Conservation (phyloP, 768 basidiomycete genomes). For the Phaeotremella skinneri region DNA sequence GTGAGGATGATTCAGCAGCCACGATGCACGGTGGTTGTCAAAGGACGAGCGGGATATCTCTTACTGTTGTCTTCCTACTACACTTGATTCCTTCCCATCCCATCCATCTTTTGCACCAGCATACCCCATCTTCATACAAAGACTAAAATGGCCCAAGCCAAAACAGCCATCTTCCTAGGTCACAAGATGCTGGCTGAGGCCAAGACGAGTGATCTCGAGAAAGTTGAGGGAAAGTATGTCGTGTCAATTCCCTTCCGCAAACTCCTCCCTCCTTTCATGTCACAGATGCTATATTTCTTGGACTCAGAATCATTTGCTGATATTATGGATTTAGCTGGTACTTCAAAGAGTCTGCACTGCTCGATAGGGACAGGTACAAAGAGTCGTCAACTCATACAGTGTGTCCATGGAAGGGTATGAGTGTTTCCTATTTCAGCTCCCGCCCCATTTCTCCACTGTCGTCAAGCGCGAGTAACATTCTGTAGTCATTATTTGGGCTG, state of each 20-base stretch:
- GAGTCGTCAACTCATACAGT: conserved; percentile 41
- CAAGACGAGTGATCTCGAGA: conserved; percentile 38
- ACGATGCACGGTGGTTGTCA: too few relatives aligned
- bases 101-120: not conserved
- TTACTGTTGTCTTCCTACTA: too few relatives aligned
- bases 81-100: not conserved
- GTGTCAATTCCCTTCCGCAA: not conserved
- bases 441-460: not conserved
- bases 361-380: conserved; percentile 35
- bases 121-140: not conserved
- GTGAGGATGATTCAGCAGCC: too few relatives aligned
- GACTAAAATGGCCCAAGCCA: conserved; percentile 20
- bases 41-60: too few relatives aligned
- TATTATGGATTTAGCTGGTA: conserved; percentile 32
- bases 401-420: conserved; percentile 49
- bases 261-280: not conserved
- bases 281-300: conserved; percentile 7
- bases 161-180: conserved; percentile 40
- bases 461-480: too few relatives aligned
- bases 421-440: not conserved
- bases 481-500: not conserved
- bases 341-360: conserved; percentile 45
- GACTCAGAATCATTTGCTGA: conserved; percentile 5
- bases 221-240: conserved; percentile 34
- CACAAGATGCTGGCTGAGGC: conserved; percentile 40